These are phyloP conservation scores for Lojkania enalia DNA, from an alignment of 2,329 filamentous ascomycete genomes.

Conservation along the genomic window DNA sequence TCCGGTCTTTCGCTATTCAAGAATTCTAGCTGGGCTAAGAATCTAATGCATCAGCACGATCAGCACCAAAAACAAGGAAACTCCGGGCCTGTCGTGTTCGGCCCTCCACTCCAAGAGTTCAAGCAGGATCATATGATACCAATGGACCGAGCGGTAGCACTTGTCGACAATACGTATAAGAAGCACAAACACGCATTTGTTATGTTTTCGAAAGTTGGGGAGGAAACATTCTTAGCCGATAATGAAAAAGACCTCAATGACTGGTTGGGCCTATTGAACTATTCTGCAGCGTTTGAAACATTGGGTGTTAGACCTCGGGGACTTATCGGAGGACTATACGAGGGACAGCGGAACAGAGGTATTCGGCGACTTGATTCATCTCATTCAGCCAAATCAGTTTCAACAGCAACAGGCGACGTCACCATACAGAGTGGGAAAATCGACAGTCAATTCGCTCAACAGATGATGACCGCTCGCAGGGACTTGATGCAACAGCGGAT, in stretches of 20 bases:
- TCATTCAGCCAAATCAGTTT: slow-evolving; percentile 61
- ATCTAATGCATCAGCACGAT: slow-evolving; percentile 85
- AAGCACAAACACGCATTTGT: slow-evolving; percentile 96
- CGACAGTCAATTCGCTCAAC: slow-evolving; percentile 80
- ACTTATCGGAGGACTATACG: slow-evolving; percentile 80
- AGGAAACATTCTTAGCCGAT: slow-evolving; percentile 90
- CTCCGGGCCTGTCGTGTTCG: slow-evolving; percentile 81
- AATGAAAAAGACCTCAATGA: slow-evolving; percentile 92
- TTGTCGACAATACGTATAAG: slow-evolving; percentile 84
- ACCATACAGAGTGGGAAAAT: slow-evolving; percentile 73
- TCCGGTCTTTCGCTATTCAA: slow-evolving; percentile 97
- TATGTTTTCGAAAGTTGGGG: slow-evolving; percentile 78
- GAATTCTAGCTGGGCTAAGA: slow-evolving; percentile 90
- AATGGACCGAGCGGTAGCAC: slow-evolving; percentile 86
- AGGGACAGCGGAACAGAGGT: slow-evolving; percentile 74
- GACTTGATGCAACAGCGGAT: slow-evolving; percentile 86
- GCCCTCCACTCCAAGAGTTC: slow-evolving; percentile 85
- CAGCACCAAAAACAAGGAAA: slow-evolving; percentile 77
- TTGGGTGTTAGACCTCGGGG: slow-evolving; percentile 89
- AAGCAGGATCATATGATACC: slow-evolving; percentile 94
- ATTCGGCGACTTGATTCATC: slow-evolving; percentile 69
- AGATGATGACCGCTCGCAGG: slow-evolving; percentile 79
- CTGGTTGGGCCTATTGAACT: slow-evolving; percentile 95
- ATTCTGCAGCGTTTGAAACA: slow-evolving; percentile 90
- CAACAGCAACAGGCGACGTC: slow-evolving; percentile 73